Evolutionary conservation across 2,329 filamentous ascomycete species (phyloP), one percentile per base, ranked within the genome.

Genomic region (Amylocarpus encephaloides): DNA sequence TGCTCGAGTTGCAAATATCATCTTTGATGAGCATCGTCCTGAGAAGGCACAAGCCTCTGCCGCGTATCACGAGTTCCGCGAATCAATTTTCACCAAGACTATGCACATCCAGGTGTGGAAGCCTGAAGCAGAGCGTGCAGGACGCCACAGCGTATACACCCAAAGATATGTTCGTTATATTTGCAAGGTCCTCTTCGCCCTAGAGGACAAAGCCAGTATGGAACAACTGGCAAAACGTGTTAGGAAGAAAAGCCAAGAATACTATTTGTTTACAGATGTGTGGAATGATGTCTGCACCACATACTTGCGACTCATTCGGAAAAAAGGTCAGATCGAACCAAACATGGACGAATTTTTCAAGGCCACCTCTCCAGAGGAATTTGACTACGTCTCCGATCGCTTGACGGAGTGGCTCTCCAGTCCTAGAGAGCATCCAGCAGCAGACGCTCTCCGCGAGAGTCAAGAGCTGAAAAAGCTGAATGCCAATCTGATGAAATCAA

Each of bases 401-500:
- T 66, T 88, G 36, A 80, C 85, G 56, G 67, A 67, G 1, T 83
- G 82, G 73, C 73, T 74, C 52, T 73, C 78, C 29, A 69, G 75
- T 26, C 70, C 73, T 3, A 64, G 71, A 2, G 66, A 63, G 1
- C 67, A 73, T 48, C 68, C 73, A 0, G 72, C 76, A 2, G 68
- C 86, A 2, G 83, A 86, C 49, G 71, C 83, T 6, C 72, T 88
- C 10, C 75, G 80, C 38, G 84, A 88, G 55, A 77, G 79, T 1
- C 73, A 84, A 22, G 85, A 88, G 59, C 69, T 88, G 32, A 87
- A 87, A 63, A 85, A 82, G 65, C 78, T 96, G 40, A 98, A 98
- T 64, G 84, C 85, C 36, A 86, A 85, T 42, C 75, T 95, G 6
- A 93, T 94, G 79, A 96, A 95, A 68, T 79, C 85, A 0, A 79